phyloP scores from a whole-genome alignment of 2,329 filamentous ascomycete genomes.

The Penicillium psychrosexuale region DNA sequence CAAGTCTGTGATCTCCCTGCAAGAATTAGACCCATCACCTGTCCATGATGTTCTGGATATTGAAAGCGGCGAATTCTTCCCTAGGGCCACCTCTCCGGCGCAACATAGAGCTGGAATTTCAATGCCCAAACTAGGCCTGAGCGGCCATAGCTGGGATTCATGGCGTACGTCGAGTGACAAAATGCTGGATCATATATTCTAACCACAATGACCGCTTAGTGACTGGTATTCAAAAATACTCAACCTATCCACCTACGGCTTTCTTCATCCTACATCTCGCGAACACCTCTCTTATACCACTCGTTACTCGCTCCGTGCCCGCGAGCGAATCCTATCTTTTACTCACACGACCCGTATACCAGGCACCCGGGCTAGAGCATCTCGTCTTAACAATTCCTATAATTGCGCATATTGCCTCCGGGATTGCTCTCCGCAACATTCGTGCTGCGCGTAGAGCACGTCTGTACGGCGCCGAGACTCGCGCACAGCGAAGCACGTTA shows the following conservation, averaged over 20 bases:
- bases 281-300: conserved; percentile 78
- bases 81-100: conserved; percentile 17
- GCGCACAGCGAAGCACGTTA: conserved; percentile 45
- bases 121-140: conserved; percentile 51
- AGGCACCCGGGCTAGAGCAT: conserved; percentile 75
- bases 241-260: conserved; percentile 75
- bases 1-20: conserved; percentile 61
- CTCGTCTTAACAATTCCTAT: conserved; percentile 74
- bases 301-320: conserved; percentile 68
- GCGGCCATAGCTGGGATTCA: conserved; percentile 69
- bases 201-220: conserved; percentile 48
- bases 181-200: not conserved
- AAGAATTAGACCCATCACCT: conserved; percentile 77
- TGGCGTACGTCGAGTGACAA: conserved; percentile 60
- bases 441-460: conserved; percentile 67
- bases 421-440: conserved; percentile 72
- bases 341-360: conserved; percentile 88
- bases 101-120: conserved; percentile 19
- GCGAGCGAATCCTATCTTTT: conserved; percentile 82
- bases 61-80: conserved; percentile 52
- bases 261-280: conserved; percentile 74
- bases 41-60: conserved; percentile 58
- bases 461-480: conserved; percentile 70
- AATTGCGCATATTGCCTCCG: conserved; percentile 70
- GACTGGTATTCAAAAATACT: conserved; percentile 77